These are phyloP conservation scores for Nemania diffusa DNA, from an alignment of 2,329 filamentous ascomycete genomes.

Conservation along the genomic window DNA sequence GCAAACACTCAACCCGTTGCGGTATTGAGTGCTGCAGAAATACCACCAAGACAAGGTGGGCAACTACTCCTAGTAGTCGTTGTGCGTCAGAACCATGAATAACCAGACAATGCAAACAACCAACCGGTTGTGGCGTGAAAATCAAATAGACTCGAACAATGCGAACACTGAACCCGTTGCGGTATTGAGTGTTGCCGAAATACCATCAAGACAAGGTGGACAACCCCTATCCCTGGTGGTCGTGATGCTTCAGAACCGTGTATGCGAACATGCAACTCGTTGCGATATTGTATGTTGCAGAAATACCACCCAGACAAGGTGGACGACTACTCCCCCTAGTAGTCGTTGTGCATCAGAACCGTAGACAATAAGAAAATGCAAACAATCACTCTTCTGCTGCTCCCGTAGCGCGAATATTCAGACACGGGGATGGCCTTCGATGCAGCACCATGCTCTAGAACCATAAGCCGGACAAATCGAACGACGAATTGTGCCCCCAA, in stretches of 20 bases:
- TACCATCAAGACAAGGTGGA: background rate
- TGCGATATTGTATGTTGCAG: background rate
- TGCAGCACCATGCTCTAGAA: background rate
- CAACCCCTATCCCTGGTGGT: background rate
- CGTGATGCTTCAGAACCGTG: background rate
- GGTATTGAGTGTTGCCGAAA: background rate
- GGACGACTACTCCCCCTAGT: background rate
- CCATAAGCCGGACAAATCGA: background rate
- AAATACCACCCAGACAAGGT: background rate
- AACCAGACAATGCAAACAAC: background rate
- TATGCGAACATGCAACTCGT: background rate
- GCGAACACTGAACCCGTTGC: background rate
- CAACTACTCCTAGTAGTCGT: background rate
- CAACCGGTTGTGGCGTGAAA: background rate
- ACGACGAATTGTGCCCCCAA: background rate
- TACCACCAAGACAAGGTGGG: background rate
- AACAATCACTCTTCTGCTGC: background rate
- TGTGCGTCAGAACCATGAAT: background rate
- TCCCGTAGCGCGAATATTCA: background rate
- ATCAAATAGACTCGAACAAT: conserved; percentile 12
- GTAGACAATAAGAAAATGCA: background rate
- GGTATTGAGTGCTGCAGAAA: background rate
- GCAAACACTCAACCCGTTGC: background rate
- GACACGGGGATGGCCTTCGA: background rate
- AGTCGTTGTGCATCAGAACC: background rate